A percentile compares a stretch with the other conserved stretches of the same genome.
Conservation (phyloP, 1,284 basidiomycete genomes). For the Bjerkandera adusta region DNA sequence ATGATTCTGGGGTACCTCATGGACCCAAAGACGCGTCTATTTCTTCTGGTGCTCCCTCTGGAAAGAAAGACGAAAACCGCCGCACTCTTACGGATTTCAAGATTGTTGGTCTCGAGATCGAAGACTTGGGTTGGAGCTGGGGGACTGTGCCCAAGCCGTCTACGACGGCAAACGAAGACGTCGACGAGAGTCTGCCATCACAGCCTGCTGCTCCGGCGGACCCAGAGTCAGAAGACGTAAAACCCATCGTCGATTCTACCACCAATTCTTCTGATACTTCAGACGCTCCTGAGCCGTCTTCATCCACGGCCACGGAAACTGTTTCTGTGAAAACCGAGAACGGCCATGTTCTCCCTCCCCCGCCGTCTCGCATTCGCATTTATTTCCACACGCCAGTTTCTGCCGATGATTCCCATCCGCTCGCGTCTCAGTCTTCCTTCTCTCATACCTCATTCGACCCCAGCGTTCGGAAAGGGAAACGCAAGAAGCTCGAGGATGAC, state of each 20-base stretch:
- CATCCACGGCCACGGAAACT: conserved; percentile 5
- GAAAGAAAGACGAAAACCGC: conserved; percentile 79
- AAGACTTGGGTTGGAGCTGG: conserved; percentile 73
- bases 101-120: conserved; percentile 85
- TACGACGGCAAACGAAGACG: conserved; percentile 24
- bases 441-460: conserved; percentile 44
- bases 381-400: conserved; percentile 86
- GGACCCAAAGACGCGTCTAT: conserved; percentile 28
- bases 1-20: conserved; percentile 44
- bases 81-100: conserved; percentile 95
- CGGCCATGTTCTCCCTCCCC: conserved; percentile 36
- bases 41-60: conserved; percentile 30
- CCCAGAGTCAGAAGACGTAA: conserved; percentile 2
- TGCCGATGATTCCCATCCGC: conserved; percentile 71
- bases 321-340: conserved; percentile 29
- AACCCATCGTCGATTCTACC: conserved; percentile 7
- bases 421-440: conserved; percentile 50
- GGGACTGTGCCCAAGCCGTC: conserved; percentile 45
- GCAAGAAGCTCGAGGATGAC: conserved; percentile 75
- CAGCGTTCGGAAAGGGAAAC: conserved; percentile 73
- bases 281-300: conserved; percentile 16
- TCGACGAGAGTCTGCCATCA: conserved; percentile 17
- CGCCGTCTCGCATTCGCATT: conserved; percentile 77
- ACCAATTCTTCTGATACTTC: conserved; percentile 12
- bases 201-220: conserved; percentile 12